Conservation (phyloP, 2,329 filamentous ascomycete genomes). For the Arthrobotrys sinensis region DNA sequence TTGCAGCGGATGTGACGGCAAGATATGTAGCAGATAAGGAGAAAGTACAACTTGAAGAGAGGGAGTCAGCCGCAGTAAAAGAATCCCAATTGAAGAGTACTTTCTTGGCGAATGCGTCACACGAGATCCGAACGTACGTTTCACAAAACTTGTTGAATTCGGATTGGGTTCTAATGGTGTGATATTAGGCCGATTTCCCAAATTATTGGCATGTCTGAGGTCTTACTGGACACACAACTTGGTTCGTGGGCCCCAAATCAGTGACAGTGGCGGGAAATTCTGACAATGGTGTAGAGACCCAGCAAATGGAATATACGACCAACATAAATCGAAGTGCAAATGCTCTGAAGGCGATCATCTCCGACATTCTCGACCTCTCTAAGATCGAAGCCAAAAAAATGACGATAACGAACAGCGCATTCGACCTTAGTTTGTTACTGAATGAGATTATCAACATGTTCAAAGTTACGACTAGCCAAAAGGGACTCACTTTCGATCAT, state of each 20-base stretch:
- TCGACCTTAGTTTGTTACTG: slow-evolving; percentile 48
- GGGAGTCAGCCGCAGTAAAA: slow-evolving; percentile 57
- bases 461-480: slow-evolving; percentile 54
- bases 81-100: slow-evolving; percentile 58
- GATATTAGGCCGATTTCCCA: slow-evolving; percentile 53
- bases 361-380: slow-evolving; percentile 58
- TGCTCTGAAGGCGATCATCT: slow-evolving; percentile 55
- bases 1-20: slow-evolving; percentile 56
- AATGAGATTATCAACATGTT: slow-evolving; percentile 59
- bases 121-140: slow-evolving; percentile 59
- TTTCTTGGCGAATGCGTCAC: slow-evolving; percentile 58
- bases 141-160: neutral
- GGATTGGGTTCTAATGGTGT: slow-evolving; percentile 1
- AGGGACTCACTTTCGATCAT: slow-evolving; percentile 56
- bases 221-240: slow-evolving; percentile 50
- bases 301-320: slow-evolving; percentile 50
- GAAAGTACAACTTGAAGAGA: slow-evolving; percentile 47
- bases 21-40: slow-evolving; percentile 45
- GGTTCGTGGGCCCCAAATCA: slow-evolving; percentile 7
- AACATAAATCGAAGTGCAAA: slow-evolving; percentile 59
- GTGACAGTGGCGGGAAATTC: neutral
- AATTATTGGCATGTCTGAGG: slow-evolving; percentile 60
- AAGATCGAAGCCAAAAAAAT: slow-evolving; percentile 61
- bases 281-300: slow-evolving; percentile 30
- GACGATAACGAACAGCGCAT: slow-evolving; percentile 59